Evolutionary conservation across 2,329 filamentous ascomycete species (phyloP).

Genomic region (Hypomyces perniciosus): DNA sequence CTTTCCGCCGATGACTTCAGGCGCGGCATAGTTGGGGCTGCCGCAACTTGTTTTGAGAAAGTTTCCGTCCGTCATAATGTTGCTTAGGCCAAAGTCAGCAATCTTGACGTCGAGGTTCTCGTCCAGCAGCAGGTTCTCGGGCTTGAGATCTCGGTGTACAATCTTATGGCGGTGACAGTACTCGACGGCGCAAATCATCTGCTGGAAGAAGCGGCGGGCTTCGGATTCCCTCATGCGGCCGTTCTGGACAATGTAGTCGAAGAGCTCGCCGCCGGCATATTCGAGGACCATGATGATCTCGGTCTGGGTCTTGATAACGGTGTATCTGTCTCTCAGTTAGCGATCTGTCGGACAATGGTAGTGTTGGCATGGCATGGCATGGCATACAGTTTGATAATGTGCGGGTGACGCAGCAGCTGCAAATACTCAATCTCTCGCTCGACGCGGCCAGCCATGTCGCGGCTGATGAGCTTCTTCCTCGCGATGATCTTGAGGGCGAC

Average conservation of each 20-base stretch:
- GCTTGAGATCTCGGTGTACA: conserved; percentile 94
- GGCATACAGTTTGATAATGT: conserved; percentile 94
- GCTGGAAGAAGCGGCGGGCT: conserved; percentile 97
- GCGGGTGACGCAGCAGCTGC: conserved; percentile 88
- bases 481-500: conserved; percentile 98
- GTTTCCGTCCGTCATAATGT: conserved; percentile 99
- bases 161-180: conserved; percentile 99
- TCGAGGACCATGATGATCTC: conserved; percentile 99
- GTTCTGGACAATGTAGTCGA: conserved; percentile 95
- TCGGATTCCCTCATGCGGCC: conserved; percentile 86
- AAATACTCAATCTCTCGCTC: conserved; percentile 98
- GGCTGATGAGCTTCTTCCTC: conserved; percentile 88
- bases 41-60: conserved; percentile 98
- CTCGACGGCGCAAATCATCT: conserved; percentile 97
- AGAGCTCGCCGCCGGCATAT: conserved; percentile 92
- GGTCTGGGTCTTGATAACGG: conserved; percentile 86
- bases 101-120: conserved; percentile 98
- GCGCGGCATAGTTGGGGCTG: conserved; percentile 95
- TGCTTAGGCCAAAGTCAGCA: conserved; percentile 95
- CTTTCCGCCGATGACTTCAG: conserved; percentile 96
- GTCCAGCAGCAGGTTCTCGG: conserved; percentile 92
- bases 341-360: not conserved
- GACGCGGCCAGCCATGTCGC: conserved; percentile 96
- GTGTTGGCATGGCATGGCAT: conserved; percentile 24
- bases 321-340: conserved; percentile 55